A percentile compares a stretch with the other conserved stretches of the same genome.
Evolutionary conservation across 2,329 filamentous ascomycete genomes (phyloP).

Genomic region (Fusarium sp.): DNA sequence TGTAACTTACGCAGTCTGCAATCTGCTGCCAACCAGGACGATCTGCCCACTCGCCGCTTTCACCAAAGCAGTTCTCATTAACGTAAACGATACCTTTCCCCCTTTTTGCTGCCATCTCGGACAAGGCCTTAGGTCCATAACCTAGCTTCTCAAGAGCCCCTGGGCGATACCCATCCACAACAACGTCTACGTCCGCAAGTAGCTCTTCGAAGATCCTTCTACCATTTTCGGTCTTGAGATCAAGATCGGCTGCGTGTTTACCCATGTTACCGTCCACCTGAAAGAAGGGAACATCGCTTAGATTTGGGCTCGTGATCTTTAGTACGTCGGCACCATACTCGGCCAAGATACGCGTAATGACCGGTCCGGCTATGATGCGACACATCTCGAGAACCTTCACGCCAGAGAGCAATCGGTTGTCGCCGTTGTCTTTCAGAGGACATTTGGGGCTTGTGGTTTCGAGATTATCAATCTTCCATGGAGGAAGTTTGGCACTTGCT

Average conservation of each 20-base stretch:
- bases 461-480: constrained; percentile 66
- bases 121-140: no score
- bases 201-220: constrained; percentile 70
- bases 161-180: constrained; percentile 78
- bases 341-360: constrained; percentile 77
- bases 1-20: constrained; percentile 63
- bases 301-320: constrained; percentile 76
- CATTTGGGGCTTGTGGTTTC: constrained; percentile 60
- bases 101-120: no score
- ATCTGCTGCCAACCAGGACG: constrained; percentile 79
- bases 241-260: constrained; percentile 75
- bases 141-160: constrained; percentile 69
- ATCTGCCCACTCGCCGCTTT: constrained; percentile 68
- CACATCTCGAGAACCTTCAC: constrained; percentile 81
- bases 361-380: constrained; percentile 81
- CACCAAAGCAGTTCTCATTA: constrained; percentile 77
- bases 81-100: constrained; percentile 72
- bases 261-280: constrained; percentile 80
- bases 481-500: constrained; percentile 56
- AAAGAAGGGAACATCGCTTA: constrained; percentile 80
- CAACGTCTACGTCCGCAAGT: constrained; percentile 73
- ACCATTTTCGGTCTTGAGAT: constrained; percentile 70
- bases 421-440: constrained; percentile 63
- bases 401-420: no score
- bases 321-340: constrained; percentile 83